phyloP scores from a whole-genome alignment of 1,284 basidiomycete species.

The Sanghuangporus baumii region DNA sequence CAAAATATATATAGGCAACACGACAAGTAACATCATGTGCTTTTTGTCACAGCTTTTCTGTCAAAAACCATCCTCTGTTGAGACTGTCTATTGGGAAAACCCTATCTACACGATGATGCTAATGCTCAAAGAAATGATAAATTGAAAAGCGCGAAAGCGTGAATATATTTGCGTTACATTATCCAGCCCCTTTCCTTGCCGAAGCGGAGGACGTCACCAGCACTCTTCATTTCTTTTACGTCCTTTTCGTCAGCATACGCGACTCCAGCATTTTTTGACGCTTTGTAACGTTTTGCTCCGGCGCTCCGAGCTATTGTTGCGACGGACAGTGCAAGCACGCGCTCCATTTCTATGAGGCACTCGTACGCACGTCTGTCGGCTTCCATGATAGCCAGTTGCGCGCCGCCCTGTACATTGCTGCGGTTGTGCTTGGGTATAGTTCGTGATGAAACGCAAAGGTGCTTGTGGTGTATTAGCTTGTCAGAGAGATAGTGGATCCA shows the following conservation, averaged over 20 bases:
- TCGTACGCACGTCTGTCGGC: constrained; percentile 28
- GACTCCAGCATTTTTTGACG: constrained; percentile 10
- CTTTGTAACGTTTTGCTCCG: neutral
- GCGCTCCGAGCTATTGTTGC: neutral
- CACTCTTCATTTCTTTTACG: constrained; percentile 20
- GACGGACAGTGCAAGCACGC: constrained; percentile 19
- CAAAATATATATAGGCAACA: neutral
- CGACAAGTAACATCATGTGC: constrained; percentile 1
- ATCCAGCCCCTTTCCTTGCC: constrained; percentile 28
- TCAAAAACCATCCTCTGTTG: no score
- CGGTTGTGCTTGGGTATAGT: constrained; percentile 18
- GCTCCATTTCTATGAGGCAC: constrained; percentile 30
- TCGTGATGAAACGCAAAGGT: constrained; percentile 45
- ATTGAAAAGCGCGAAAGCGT: neutral
- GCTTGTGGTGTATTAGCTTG: constrained; percentile 69
- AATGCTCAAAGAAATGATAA: neutral
- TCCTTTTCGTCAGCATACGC: neutral
- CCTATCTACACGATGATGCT: no score
- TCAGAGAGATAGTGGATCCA: constrained; percentile 78
- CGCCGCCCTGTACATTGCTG: constrained; percentile 22
- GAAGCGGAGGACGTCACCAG: constrained; percentile 26
- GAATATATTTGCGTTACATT: neutral
- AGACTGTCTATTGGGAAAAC: no score
- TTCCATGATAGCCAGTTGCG: constrained; percentile 21
- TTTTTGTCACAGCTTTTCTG: neutral